Evolutionary conservation across 768 basidiomycete genomes (phyloP).

Genomic region (Cubamyces lactineus): DNA sequence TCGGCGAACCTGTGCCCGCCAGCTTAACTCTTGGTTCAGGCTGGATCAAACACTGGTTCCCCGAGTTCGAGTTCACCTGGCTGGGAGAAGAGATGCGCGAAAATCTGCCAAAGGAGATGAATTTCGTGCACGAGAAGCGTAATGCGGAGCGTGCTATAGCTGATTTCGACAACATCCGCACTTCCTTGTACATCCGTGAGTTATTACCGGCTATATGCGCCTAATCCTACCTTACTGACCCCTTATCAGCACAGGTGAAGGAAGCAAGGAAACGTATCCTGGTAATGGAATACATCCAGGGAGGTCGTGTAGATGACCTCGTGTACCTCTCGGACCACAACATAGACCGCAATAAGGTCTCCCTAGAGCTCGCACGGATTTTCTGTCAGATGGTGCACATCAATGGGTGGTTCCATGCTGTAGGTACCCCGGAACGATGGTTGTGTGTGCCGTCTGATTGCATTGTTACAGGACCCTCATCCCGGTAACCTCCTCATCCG

Average conservation of each 20-base stretch:
- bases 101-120: slow-evolving; percentile 92
- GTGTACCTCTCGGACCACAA: slow-evolving; percentile 76
- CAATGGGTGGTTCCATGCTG: slow-evolving; percentile 89
- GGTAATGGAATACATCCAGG: slow-evolving; percentile 94
- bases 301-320: slow-evolving; percentile 87
- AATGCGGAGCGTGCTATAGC: slow-evolving; percentile 74
- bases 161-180: slow-evolving; percentile 71
- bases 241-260: slow-evolving; percentile 57
- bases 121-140: slow-evolving; percentile 87
- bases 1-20: background rate
- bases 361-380: slow-evolving; percentile 86
- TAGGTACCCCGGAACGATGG: slow-evolving; percentile 40
- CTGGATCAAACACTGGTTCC: slow-evolving; percentile 92
- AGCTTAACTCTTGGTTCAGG: slow-evolving; percentile 41
- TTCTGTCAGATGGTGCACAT: slow-evolving; percentile 96
- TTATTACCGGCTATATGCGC: slow-evolving; percentile 15
- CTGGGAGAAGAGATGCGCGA: slow-evolving; percentile 92
- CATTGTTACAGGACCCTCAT: slow-evolving; percentile 72
- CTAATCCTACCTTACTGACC: background rate
- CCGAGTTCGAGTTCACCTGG: slow-evolving; percentile 94
- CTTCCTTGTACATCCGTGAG: slow-evolving; percentile 82
- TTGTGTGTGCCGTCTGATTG: slow-evolving; percentile 17
- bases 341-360: slow-evolving; percentile 94
- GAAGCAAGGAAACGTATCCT: slow-evolving; percentile 82
- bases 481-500: slow-evolving; percentile 94